Evolutionary conservation across 129 eudicot genomes (phyloP).

Genomic region (Dittrichia graveolens): DNA sequence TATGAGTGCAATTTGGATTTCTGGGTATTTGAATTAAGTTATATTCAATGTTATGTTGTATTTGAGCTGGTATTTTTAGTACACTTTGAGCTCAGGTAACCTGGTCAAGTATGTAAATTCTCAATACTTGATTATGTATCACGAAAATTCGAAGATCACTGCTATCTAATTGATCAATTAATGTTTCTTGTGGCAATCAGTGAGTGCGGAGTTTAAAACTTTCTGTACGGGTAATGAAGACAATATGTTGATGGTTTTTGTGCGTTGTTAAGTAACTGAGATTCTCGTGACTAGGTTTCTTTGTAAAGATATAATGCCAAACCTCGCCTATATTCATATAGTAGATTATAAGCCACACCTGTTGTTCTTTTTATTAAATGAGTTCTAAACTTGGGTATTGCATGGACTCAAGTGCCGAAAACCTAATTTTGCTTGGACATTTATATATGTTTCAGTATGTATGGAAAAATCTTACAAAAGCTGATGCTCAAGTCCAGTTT

Average conservation of each 20-base stretch:
- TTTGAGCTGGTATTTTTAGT: slow-evolving; percentile 26
- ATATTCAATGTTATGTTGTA: slow-evolving; percentile 15
- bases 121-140: slow-evolving; percentile 14
- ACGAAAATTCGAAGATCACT: slow-evolving; percentile 31
- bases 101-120: slow-evolving; percentile 11
- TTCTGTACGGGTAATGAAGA: slow-evolving; percentile 3
- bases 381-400: slow-evolving; percentile 12
- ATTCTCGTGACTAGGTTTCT: not conserved
- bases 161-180: slow-evolving; percentile 30
- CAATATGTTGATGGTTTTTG: slow-evolving; percentile 9
- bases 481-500: slow-evolving; percentile 9
- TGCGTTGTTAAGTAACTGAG: slow-evolving; percentile 10
- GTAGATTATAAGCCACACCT: slow-evolving; percentile 4
- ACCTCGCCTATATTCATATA: not conserved
- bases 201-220: slow-evolving; percentile 13
- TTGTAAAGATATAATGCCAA: slow-evolving; percentile 4
- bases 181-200: slow-evolving; percentile 25
- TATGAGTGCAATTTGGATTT: slow-evolving; percentile 11
- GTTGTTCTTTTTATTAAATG: slow-evolving; percentile 5
- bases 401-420: slow-evolving; percentile 2
- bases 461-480: not conserved
- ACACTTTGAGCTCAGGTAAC: slow-evolving; percentile 13
- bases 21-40: slow-evolving; percentile 8
- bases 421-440: slow-evolving; percentile 7
- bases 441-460: not conserved